These are phyloP conservation scores for Paraleonurus japonicus DNA, from an alignment of 257 asterid genomes.

Conservation along the genomic window DNA sequence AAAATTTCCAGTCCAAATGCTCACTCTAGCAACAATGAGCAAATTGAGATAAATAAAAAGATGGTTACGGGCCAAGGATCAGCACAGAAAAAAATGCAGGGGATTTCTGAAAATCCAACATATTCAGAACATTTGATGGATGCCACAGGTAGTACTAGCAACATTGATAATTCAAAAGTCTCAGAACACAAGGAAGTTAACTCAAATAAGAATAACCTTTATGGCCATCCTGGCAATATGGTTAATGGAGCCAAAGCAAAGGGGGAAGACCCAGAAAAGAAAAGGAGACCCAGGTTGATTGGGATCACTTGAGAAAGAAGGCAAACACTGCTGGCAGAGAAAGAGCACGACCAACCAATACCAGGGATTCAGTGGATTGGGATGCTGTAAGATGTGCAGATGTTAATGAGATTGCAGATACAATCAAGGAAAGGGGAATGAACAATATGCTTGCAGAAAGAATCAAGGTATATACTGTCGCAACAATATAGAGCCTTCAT, in stretches of 20 bases:
- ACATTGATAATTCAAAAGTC: slow-evolving; percentile 32
- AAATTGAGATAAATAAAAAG: slow-evolving; percentile 25
- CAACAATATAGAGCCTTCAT: slow-evolving; percentile 3
- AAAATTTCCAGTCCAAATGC: slow-evolving; percentile 37
- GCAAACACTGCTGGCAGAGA: slow-evolving; percentile 42
- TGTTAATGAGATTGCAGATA: slow-evolving; percentile 72
- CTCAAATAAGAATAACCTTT: slow-evolving; percentile 37
- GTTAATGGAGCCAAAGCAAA: slow-evolving; percentile 45
- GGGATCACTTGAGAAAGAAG: slow-evolving; percentile 74
- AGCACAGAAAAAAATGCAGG: slow-evolving; percentile 34
- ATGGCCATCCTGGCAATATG: slow-evolving; percentile 29
- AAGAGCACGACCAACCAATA: slow-evolving; percentile 51
- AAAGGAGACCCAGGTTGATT: slow-evolving; percentile 50
- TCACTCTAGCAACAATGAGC: slow-evolving; percentile 34
- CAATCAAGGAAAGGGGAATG: slow-evolving; percentile 96
- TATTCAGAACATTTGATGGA: slow-evolving; percentile 35
- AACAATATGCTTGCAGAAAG: slow-evolving; percentile 90
- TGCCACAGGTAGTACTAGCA: slow-evolving; percentile 47
- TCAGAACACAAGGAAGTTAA: slow-evolving; percentile 46
- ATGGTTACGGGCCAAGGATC: slow-evolving; percentile 30
- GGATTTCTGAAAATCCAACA: slow-evolving; percentile 30
- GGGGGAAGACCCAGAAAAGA: slow-evolving; percentile 48
- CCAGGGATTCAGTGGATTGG: slow-evolving; percentile 94
- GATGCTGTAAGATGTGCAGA: slow-evolving; percentile 83
- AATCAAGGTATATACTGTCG: slow-evolving; percentile 56